A percentile compares a stretch with the other conserved stretches of the same genome.
Evolutionary conservation across 2,329 filamentous ascomycete genomes (phyloP).

Genomic region (Hypoxylon sp.): DNA sequence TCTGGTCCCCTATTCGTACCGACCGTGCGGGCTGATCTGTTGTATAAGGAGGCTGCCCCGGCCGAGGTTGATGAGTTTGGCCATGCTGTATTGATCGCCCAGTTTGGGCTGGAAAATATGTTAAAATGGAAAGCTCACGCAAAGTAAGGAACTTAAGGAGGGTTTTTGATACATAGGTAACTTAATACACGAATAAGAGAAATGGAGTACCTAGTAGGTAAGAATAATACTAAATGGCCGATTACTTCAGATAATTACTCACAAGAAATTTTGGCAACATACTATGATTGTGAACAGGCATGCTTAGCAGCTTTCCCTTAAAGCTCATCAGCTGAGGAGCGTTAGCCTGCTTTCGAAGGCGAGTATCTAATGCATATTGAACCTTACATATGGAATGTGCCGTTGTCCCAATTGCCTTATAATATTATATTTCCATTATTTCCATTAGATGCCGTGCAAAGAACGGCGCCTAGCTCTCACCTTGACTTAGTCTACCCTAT

Average conservation of each 20-base stretch:
- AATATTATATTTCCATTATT: background rate
- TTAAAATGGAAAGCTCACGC: conserved; percentile 22
- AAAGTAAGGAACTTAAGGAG: background rate
- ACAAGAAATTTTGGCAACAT: too few species aligned
- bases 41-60: conserved; percentile 20
- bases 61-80: conserved; percentile 30
- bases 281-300: too few species aligned
- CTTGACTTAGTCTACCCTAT: conserved; percentile 7
- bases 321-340: too few species aligned
- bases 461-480: background rate
- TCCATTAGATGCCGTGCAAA: conserved; percentile 8
- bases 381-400: background rate
- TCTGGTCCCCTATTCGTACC: conserved; percentile 24
- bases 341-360: background rate
- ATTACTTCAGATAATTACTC: too few species aligned
- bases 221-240: background rate
- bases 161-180: too few species aligned
- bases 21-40: conserved; percentile 13
- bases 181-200: background rate
- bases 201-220: background rate
- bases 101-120: conserved; percentile 20
- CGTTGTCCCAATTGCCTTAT: background rate
- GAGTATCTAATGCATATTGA: background rate
- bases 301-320: too few species aligned
- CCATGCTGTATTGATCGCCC: conserved; percentile 18